Base-by-base conservation (phyloP, 2,329 filamentous ascomycete genomes). In the Aspergillus sp. region DNA sequence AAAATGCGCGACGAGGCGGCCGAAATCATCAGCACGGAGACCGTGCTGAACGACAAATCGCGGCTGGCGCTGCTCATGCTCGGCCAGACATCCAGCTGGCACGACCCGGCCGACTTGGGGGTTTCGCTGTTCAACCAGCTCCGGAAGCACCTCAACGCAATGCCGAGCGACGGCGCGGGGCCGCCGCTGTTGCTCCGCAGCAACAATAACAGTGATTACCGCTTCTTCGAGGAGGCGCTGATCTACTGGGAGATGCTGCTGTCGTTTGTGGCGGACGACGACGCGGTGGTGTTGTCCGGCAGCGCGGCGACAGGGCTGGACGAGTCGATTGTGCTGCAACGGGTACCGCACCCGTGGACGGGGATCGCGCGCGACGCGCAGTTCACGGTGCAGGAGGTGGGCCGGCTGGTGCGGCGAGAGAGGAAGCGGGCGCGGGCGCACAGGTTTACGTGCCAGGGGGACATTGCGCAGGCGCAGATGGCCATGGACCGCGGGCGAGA, bases 181-280 rank as follows among this genome's bases (percentile, higher is more conserved):
- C n/a, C n/a, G n/a, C 10, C 30, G 12, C 20, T 11, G 8, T 7
- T 15, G 11, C n/a, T 32, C 13, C 12, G 12, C 10, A 12, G 14
- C 12, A 32, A 43, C 33, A 30, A 42, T 33, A 36, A 53, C 30
- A 67, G 65, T 7, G 67, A 68, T 33, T 58, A 69, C 13, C 63
- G 67, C 19, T 75, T 75, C 46, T 73, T 73, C 40, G 64, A 72
- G 38, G 68, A 74, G 44, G 68, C 69, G 14, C 52, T 74, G 25
- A 66, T 74, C 30, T 72, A 74, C 40, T 75, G 71, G 71, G 71
- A 74, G 42, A 74, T 74, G 71, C 57, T 73, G 3, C 64, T 73
- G 30, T 69, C 69, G 0, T 74, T 72, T 41, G 67, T 74, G 15
- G 46, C 55, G 12, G 67, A 62, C 36, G 61, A 63, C 42, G 62